Percentiles rank a stretch among this genome's conserved stretches.
These are phyloP conservation scores for Fusarium tricinctum DNA, from an alignment of 2,329 filamentous ascomycete species.

Conservation along the genomic window DNA sequence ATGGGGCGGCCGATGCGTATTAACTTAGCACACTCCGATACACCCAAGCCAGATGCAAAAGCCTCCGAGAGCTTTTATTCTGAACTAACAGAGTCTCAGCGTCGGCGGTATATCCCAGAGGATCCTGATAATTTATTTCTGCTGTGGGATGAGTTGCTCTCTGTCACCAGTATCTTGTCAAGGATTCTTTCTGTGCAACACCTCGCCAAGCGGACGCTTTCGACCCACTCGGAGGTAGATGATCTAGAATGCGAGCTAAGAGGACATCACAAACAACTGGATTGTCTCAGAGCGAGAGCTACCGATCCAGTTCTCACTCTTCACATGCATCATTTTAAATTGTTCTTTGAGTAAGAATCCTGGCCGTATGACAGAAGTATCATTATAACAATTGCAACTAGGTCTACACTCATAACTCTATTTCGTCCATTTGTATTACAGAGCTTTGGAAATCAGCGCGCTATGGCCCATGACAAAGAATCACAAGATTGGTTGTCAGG, in stretches of 20 bases:
- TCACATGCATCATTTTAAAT: background rate
- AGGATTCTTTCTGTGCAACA: background rate
- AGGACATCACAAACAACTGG: background rate
- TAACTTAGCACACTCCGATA: conserved; percentile 12
- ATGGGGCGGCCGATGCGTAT: conserved; percentile 23
- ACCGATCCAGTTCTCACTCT: background rate
- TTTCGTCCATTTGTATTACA: background rate
- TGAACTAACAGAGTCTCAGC: background rate
- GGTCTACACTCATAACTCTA: background rate
- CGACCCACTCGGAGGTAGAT: background rate
- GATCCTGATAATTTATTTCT: background rate
- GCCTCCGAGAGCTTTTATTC: background rate
- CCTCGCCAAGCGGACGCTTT: background rate
- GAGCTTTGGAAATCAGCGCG: background rate
- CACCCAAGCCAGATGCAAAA: background rate
- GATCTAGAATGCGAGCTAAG: background rate
- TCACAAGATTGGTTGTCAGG: background rate
- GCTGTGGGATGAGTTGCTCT: background rate
- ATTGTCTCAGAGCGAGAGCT: background rate
- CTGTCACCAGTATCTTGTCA: background rate
- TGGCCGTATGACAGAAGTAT: background rate
- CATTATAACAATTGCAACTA: background rate
- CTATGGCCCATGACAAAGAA: background rate
- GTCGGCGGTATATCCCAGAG: background rate
- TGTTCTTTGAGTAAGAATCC: background rate